A percentile compares a stretch with the other conserved stretches of the same genome.
phyloP scores from a whole-genome alignment of 495 filamentous ascomycete species.

The Cercophora newfieldiana region DNA sequence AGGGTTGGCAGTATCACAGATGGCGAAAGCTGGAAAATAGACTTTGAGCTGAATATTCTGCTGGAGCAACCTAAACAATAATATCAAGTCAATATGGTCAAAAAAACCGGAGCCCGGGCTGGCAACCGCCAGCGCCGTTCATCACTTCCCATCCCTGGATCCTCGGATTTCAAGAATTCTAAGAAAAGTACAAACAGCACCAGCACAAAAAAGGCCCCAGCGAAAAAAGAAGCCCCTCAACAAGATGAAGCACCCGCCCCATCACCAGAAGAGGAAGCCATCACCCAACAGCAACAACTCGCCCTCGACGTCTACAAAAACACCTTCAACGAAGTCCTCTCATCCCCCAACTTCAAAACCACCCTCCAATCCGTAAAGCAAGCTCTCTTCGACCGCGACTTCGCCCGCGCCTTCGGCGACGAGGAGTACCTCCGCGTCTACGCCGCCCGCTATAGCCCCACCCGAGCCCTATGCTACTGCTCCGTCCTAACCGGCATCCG shows the following conservation, averaged over 20 bases:
- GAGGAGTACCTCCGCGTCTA: constrained; percentile 73
- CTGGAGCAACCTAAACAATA: neutral
- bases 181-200: neutral
- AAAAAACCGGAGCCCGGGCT: neutral
- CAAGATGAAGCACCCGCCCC: neutral
- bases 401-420: constrained; percentile 71
- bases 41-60: neutral
- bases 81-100: neutral
- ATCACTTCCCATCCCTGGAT: neutral
- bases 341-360: constrained; percentile 35
- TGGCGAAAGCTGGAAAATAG: neutral
- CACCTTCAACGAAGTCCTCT: constrained; percentile 53
- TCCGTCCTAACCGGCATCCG: constrained; percentile 59
- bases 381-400: constrained; percentile 83
- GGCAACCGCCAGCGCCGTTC: neutral
- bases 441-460: constrained; percentile 82
- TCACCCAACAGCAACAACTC: constrained; percentile 61
- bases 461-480: constrained; percentile 75
- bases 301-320: constrained; percentile 75
- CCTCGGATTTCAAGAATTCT: neutral
- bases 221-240: constrained; percentile 9
- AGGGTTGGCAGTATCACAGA: neutral
- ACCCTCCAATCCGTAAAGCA: constrained; percentile 78
- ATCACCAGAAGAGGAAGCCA: constrained; percentile 14
- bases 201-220: neutral